Conservation (phyloP, 2,329 filamentous ascomycete species). For the Hymenoscyphus infarciens region DNA sequence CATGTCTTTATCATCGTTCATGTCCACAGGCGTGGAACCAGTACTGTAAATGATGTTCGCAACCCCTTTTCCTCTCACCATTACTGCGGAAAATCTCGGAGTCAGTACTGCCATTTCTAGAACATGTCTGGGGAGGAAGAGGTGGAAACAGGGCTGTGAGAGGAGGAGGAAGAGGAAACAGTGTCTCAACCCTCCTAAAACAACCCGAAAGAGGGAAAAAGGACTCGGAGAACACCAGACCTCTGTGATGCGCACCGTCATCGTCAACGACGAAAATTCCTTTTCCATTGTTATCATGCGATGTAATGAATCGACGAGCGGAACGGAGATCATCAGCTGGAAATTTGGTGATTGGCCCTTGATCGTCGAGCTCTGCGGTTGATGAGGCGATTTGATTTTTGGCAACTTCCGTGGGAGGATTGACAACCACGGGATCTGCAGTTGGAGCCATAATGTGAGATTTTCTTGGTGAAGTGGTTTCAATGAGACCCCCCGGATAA, state of each 20-base stretch:
- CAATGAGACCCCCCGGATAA: no score
- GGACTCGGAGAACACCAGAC: no score
- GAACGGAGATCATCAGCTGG: slow-evolving; percentile 20
- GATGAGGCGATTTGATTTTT: background rate
- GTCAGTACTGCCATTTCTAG: no score
- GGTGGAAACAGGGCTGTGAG: no score
- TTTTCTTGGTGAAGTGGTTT: no score
- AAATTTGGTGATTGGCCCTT: slow-evolving; percentile 11
- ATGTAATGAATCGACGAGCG: slow-evolving; percentile 17
- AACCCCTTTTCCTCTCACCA: slow-evolving; percentile 16
- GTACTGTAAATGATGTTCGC: slow-evolving; percentile 26
- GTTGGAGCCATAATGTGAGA: no score
- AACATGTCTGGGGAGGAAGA: no score
- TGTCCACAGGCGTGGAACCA: slow-evolving; percentile 15
- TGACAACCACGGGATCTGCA: no score
- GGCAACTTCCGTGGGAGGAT: no score
- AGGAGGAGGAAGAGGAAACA: no score
- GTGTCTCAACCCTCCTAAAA: no score
- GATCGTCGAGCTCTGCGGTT: background rate
- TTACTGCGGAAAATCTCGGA: background rate
- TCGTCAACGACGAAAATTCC: slow-evolving; percentile 20
- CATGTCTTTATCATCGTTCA: slow-evolving; percentile 20
- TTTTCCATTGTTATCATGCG: slow-evolving; percentile 20
- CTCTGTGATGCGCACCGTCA: slow-evolving; percentile 20
- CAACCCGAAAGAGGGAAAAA: no score